Conservation (phyloP, 1,284 basidiomycete genomes). For the Pseudozyma sp. region DNA sequence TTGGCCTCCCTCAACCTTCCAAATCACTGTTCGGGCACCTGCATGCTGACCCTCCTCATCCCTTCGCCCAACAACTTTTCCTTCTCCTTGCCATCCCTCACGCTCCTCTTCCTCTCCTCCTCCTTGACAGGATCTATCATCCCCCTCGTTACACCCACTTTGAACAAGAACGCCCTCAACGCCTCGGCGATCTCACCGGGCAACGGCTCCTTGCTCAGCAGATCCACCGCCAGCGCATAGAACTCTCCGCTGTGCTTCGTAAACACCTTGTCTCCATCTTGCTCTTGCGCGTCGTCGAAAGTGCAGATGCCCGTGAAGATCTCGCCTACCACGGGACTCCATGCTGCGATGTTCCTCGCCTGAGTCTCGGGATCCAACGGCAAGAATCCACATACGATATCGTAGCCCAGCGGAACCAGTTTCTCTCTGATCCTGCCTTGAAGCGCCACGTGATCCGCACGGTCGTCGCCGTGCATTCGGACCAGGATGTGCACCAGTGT, state of each 20-base stretch:
- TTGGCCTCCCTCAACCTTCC: no score
- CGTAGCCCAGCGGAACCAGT: constrained; percentile 91
- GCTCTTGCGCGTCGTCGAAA: constrained; percentile 77
- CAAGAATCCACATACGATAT: constrained; percentile 90
- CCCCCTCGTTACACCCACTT: constrained; percentile 52
- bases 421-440: constrained; percentile 86
- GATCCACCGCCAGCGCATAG: constrained; percentile 64
- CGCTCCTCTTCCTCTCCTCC: constrained; percentile 28
- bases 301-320: constrained; percentile 88
- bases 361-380: constrained; percentile 90
- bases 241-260: constrained; percentile 56
- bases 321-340: constrained; percentile 96
- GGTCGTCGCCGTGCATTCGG: constrained; percentile 92
- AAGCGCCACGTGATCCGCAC: constrained; percentile 83
- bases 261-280: constrained; percentile 29
- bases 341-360: constrained; percentile 93
- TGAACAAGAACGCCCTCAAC: constrained; percentile 49
- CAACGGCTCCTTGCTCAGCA: constrained; percentile 57
- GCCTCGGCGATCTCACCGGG: constrained; percentile 47
- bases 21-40: constrained; percentile 4
- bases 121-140: constrained; percentile 46
- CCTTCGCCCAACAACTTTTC: constrained; percentile 38
- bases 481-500: constrained; percentile 92
- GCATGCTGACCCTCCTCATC: constrained; percentile 23
- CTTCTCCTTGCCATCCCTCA: constrained; percentile 39